Percentiles rank a stretch among this genome's conserved stretches.
These are phyloP conservation scores for Didymella sp. DNA, from an alignment of 2,329 filamentous ascomycete genomes.

Conservation along the genomic window DNA sequence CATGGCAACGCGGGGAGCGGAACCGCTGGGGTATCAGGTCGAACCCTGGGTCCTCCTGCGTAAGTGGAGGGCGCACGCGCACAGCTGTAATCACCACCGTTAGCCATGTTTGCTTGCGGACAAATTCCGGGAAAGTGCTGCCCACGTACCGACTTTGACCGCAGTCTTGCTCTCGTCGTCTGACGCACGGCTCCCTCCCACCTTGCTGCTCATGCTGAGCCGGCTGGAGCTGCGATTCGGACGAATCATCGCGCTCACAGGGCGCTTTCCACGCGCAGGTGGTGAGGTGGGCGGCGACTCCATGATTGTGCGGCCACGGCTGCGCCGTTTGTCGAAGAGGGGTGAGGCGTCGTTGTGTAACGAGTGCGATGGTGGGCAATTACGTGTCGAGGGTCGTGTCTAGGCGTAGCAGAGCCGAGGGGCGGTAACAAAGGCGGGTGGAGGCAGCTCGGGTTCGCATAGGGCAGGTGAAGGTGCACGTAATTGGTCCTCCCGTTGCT, in stretches of 20 bases:
- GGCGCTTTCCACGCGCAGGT: constrained; percentile 62
- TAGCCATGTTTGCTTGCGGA: constrained; percentile 24
- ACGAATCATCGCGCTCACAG: constrained; percentile 81
- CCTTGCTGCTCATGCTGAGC: constrained; percentile 81
- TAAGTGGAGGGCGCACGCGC: constrained; percentile 86
- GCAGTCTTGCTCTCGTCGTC: constrained; percentile 91
- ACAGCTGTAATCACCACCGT: constrained; percentile 68
- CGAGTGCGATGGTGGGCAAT: constrained; percentile 8
- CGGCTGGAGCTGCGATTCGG: constrained; percentile 81
- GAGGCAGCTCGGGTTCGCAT: constrained; percentile 7
- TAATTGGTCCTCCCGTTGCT: constrained; percentile 1
- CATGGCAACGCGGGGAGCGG: constrained; percentile 89
- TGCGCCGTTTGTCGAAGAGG: constrained; percentile 25
- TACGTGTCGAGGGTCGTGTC: constrained; percentile 11
- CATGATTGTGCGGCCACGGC: constrained; percentile 41
- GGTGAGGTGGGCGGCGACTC: constrained; percentile 50
- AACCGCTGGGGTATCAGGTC: constrained; percentile 96
- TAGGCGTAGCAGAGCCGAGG: constrained; percentile 3
- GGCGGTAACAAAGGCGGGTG: constrained; percentile 2
- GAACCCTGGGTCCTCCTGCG: constrained; percentile 84
- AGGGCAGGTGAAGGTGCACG: constrained; percentile 14
- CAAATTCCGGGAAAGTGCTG: constrained; percentile 13
- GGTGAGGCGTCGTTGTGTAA: constrained; percentile 24
- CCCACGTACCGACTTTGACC: constrained; percentile 89
- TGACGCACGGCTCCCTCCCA: constrained; percentile 79